Conservation (phyloP, 2,329 filamentous ascomycete species). For the Bisporella sp. region DNA sequence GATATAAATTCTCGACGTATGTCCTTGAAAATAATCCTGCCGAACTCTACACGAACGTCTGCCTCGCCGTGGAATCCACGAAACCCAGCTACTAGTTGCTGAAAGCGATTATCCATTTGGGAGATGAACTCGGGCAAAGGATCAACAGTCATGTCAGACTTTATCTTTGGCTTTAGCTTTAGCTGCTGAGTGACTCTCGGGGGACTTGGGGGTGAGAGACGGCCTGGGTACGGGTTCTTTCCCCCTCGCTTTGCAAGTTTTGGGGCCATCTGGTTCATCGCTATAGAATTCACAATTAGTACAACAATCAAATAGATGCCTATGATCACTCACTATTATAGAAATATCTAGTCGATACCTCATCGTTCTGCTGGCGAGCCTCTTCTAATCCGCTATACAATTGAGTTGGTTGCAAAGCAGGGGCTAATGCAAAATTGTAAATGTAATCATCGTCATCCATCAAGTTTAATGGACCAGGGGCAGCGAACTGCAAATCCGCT, state of each 20-base stretch:
- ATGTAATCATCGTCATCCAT: too few relatives aligned
- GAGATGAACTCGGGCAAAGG: slow-evolving; percentile 15
- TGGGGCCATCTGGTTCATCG: slow-evolving; percentile 19
- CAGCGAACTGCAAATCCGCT: neutral
- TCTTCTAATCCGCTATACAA: neutral
- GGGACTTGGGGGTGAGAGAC: neutral
- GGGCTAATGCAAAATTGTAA: too few relatives aligned
- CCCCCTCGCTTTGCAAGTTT: slow-evolving; percentile 2
- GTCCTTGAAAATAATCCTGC: slow-evolving; percentile 18
- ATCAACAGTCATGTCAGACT: slow-evolving; percentile 1
- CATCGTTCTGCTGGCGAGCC: slow-evolving; percentile 8
- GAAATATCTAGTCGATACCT: slow-evolving; percentile 13
- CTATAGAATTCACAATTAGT: too few relatives aligned
- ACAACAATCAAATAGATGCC: too few relatives aligned
- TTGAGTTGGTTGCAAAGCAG: neutral
- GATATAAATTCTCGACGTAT: slow-evolving; percentile 7
- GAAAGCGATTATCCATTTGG: slow-evolving; percentile 12
- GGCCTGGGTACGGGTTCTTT: neutral
- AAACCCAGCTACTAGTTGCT: slow-evolving; percentile 13
- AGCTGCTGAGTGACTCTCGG: neutral
- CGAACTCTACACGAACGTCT: slow-evolving; percentile 20
- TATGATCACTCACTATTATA: slow-evolving; percentile 7
- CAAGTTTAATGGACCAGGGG: neutral
- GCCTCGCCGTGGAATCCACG: slow-evolving; percentile 20
- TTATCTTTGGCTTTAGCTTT: neutral